phyloP scores from a whole-genome alignment of 78 protist species.

The Guillardia theta region DNA sequence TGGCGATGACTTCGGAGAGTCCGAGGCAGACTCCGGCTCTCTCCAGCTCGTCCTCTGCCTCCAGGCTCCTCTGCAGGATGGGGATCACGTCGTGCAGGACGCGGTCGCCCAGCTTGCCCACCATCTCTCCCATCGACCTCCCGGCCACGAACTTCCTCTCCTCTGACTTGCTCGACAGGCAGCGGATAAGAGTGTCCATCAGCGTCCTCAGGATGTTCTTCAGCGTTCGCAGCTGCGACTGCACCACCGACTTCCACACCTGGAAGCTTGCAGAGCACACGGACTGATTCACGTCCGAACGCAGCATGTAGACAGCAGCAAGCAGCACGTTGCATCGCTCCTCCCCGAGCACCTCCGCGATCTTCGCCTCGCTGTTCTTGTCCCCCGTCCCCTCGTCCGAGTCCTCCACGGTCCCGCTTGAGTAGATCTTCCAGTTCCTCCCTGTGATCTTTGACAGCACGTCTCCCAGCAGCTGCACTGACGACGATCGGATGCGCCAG shows the following conservation, averaged over 20 bases:
- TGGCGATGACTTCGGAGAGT: slow-evolving; percentile 76
- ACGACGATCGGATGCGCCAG: slow-evolving; percentile 82
- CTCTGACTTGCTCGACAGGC: slow-evolving; percentile 55
- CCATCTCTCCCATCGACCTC: slow-evolving; percentile 85
- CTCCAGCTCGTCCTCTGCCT: not conserved
- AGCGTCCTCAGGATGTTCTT: slow-evolving; percentile 70
- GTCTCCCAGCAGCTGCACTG: slow-evolving; percentile 85
- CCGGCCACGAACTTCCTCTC: slow-evolving; percentile 51
- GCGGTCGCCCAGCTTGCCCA: slow-evolving; percentile 78
- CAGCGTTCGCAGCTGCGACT: slow-evolving; percentile 76
- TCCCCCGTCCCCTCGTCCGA: slow-evolving; percentile 37
- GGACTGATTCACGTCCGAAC: slow-evolving; percentile 63
- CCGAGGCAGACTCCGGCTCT: slow-evolving; percentile 85
- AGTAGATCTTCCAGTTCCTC: slow-evolving; percentile 37
- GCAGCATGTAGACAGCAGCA: slow-evolving; percentile 78
- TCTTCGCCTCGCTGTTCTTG: not conserved
- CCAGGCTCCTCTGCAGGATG: slow-evolving; percentile 48
- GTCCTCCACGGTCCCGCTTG: slow-evolving; percentile 10
- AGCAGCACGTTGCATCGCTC: slow-evolving; percentile 67
- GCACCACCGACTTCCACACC: slow-evolving; percentile 87
- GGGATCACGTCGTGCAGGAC: slow-evolving; percentile 80
- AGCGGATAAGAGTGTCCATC: slow-evolving; percentile 65
- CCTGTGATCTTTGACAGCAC: slow-evolving; percentile 64
- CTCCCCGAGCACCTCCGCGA: slow-evolving; percentile 56
- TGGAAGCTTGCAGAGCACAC: slow-evolving; percentile 65